phyloP scores from a whole-genome alignment of 495 filamentous ascomycete genomes.

The Penicillium bialowiezense region DNA sequence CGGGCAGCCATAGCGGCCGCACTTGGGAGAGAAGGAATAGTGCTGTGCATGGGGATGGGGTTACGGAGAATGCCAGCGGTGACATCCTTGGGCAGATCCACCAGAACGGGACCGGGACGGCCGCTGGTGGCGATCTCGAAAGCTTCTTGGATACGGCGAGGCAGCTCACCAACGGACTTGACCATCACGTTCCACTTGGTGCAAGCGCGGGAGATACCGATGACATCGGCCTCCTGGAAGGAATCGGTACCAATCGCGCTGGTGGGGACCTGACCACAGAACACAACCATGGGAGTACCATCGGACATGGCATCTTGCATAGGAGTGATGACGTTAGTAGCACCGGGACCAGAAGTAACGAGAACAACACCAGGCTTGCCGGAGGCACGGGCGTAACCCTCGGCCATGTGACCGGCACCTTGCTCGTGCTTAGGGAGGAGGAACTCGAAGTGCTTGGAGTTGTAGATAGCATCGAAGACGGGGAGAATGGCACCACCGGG shows the following conservation, averaged over 20 bases:
- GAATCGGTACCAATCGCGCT: conserved; percentile 57
- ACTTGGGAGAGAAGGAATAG: conserved; percentile 54
- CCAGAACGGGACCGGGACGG: conserved; percentile 60
- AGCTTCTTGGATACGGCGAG: conserved; percentile 58
- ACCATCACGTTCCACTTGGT: conserved; percentile 68
- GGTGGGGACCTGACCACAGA: conserved; percentile 59
- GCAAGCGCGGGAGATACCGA: conserved; percentile 60
- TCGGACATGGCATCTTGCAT: conserved; percentile 63
- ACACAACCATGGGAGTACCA: conserved; percentile 62
- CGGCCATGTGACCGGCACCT: conserved; percentile 64
- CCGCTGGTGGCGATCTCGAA: conserved; percentile 62
- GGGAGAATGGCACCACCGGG: conserved; percentile 49
- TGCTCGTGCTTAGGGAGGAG: conserved; percentile 63
- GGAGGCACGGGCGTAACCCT: conserved; percentile 61
- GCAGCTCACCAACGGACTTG: conserved; percentile 58
- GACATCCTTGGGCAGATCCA: conserved; percentile 61
- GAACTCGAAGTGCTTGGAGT: conserved; percentile 60
- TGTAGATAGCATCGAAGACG: conserved; percentile 63
- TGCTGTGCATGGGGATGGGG: conserved; percentile 54
- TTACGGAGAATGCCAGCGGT: conserved; percentile 50
- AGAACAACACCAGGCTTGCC: conserved; percentile 63
- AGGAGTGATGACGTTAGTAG: conserved; percentile 61
- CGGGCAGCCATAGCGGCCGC: conserved; percentile 56
- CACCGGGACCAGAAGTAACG: conserved; percentile 64
- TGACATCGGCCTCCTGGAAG: conserved; percentile 63